Conservation (phyloP, 768 basidiomycete genomes). For the Lentinula lateritia region DNA sequence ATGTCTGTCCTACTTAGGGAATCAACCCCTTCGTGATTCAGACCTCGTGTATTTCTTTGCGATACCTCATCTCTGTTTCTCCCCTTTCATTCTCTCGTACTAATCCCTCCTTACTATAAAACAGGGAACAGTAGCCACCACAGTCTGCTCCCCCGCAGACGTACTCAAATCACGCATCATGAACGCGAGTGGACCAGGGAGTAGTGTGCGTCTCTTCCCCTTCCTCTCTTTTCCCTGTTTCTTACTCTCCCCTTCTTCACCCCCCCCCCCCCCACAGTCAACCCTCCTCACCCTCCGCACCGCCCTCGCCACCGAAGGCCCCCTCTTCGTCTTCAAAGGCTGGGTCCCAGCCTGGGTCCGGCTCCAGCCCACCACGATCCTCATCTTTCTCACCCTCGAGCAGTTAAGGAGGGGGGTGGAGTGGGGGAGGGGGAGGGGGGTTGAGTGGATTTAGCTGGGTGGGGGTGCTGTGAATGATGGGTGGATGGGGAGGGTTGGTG, state of each 20-base stretch:
- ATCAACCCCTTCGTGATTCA: too few relatives aligned
- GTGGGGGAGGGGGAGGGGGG: slow-evolving; percentile 33
- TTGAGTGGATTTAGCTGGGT: too few relatives aligned
- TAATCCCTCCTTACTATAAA: too few relatives aligned
- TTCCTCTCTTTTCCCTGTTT: not conserved
- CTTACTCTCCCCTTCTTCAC: not conserved
- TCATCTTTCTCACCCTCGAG: slow-evolving; percentile 83
- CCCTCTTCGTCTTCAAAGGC: slow-evolving; percentile 91
- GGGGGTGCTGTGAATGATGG: too few relatives aligned
- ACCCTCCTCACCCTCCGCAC: slow-evolving; percentile 63
- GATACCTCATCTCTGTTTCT: too few relatives aligned
- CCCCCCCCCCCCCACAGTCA: slow-evolving; percentile 37
- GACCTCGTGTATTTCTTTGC: too few relatives aligned
- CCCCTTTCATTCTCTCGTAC: too few relatives aligned
- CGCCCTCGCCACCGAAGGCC: slow-evolving; percentile 68
- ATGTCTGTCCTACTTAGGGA: too few relatives aligned
- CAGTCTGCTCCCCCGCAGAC: slow-evolving; percentile 85
- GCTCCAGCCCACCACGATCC: slow-evolving; percentile 81
- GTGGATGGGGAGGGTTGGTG: too few relatives aligned
- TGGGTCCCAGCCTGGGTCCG: slow-evolving; percentile 87
- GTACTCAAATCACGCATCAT: slow-evolving; percentile 84
- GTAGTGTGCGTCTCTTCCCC: slow-evolving; percentile 42
- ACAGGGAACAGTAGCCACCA: slow-evolving; percentile 88
- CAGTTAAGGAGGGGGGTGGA: slow-evolving; percentile 74
- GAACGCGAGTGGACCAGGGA: slow-evolving; percentile 83